A percentile compares a stretch with the other conserved stretches of the same genome.
These are phyloP conservation scores for Cystobasidiaceae sp. DNA, from an alignment of 1,284 basidiomycete species.

Conservation along the genomic window DNA sequence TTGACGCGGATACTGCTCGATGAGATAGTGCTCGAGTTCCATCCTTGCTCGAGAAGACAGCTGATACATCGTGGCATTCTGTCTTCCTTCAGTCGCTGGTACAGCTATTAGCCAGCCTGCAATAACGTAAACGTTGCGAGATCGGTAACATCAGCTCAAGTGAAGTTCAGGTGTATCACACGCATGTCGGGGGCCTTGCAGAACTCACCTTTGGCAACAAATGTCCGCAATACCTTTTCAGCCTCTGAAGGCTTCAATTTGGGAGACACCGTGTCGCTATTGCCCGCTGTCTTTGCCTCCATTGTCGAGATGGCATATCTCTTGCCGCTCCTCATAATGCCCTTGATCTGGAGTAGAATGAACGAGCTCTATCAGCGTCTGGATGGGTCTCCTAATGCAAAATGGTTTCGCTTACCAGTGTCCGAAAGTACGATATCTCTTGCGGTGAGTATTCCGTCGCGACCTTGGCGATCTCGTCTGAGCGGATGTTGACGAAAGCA, in stretches of 20 bases:
- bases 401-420: slow-evolving; percentile 59
- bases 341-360: slow-evolving; percentile 59
- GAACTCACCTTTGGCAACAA: slow-evolving; percentile 76
- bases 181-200: slow-evolving; percentile 61
- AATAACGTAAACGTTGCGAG: too few species aligned
- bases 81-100: slow-evolving; percentile 52
- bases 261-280: slow-evolving; percentile 53
- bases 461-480: slow-evolving; percentile 69
- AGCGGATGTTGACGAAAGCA: slow-evolving; percentile 51
- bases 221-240: slow-evolving; percentile 66
- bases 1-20: slow-evolving; percentile 63
- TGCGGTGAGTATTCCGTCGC: slow-evolving; percentile 70
- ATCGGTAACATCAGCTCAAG: too few species aligned
- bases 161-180: background rate
- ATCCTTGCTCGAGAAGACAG: slow-evolving; percentile 67
- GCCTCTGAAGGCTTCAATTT: slow-evolving; percentile 69
- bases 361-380: background rate
- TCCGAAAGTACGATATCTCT: slow-evolving; percentile 76
- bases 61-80: slow-evolving; percentile 52
- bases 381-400: too few species aligned
- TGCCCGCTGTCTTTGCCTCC: slow-evolving; percentile 66
- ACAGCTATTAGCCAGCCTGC: slow-evolving; percentile 38
- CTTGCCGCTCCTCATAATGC: slow-evolving; percentile 72
- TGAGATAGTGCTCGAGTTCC: slow-evolving; percentile 69
- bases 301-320: slow-evolving; percentile 70